A percentile compares a stretch with the other conserved stretches of the same genome.
Conservation (phyloP, 345 rosid species). For the Populus davidiana region DNA sequence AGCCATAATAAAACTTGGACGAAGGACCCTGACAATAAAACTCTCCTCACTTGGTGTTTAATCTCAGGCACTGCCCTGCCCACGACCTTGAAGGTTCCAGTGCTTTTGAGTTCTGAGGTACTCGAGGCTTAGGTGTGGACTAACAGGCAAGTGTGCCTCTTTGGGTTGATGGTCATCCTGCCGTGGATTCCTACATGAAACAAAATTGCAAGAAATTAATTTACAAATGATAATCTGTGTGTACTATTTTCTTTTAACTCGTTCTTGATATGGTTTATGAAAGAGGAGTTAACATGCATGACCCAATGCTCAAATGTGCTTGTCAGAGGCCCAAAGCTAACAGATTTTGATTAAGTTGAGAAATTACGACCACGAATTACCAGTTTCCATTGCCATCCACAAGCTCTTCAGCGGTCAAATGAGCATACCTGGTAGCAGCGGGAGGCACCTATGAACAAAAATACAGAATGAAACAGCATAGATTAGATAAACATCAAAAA, state of each 20-base stretch:
- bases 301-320: neutral
- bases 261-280: neutral
- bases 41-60: neutral
- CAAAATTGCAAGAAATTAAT: neutral
- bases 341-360: neutral
- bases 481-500: neutral
- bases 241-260: neutral
- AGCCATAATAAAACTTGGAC: neutral
- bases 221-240: neutral
- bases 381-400: neutral
- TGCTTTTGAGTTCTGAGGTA: neutral
- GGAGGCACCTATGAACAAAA: neutral
- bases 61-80: neutral
- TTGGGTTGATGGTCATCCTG: neutral
- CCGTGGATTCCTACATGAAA: neutral
- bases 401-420: neutral
- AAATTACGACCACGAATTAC: neutral
- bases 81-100: neutral
- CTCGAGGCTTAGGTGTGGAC: neutral
- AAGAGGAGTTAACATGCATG: neutral
- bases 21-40: neutral
- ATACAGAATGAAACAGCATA: neutral
- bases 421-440: neutral
- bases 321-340: neutral
- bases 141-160: neutral